Conservation (phyloP, 2,329 filamentous ascomycete species). For the Purpureocillium takamizusanense region DNA sequence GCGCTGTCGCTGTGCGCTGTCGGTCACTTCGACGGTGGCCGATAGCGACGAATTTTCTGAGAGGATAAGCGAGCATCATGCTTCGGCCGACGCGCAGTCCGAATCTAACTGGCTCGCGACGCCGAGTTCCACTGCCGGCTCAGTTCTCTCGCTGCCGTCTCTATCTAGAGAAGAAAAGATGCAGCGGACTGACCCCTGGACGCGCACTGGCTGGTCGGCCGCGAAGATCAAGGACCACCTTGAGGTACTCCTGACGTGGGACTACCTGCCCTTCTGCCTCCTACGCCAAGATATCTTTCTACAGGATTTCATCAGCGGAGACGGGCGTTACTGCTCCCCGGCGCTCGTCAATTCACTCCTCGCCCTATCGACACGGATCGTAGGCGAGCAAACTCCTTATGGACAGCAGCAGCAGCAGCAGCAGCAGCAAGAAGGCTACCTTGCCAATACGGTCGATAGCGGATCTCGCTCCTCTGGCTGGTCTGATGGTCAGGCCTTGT, state of each 20-base stretch:
- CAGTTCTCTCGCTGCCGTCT: not conserved
- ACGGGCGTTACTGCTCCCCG: constrained; percentile 6
- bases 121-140: too few species aligned
- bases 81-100: too few species aligned
- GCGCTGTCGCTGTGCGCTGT: too few species aligned
- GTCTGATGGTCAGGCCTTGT: constrained; percentile 4
- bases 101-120: too few species aligned
- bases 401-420: too few species aligned
- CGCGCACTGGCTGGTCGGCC: constrained; percentile 2
- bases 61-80: too few species aligned
- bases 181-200: not conserved
- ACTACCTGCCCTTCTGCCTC: constrained; percentile 5
- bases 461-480: not conserved
- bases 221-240: constrained; percentile 4
- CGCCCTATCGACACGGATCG: constrained; percentile 2
- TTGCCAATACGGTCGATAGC: too few species aligned
- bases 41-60: too few species aligned
- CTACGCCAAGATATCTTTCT: constrained; percentile 16
- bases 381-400: constrained; percentile 1
- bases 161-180: not conserved
- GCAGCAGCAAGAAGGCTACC: too few species aligned
- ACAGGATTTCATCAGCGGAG: not conserved
- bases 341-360: constrained; percentile 7
- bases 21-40: too few species aligned
- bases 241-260: constrained; percentile 5